phyloP scores from a whole-genome alignment of 1,284 basidiomycete genomes.

The Porodaedalea pini region DNA sequence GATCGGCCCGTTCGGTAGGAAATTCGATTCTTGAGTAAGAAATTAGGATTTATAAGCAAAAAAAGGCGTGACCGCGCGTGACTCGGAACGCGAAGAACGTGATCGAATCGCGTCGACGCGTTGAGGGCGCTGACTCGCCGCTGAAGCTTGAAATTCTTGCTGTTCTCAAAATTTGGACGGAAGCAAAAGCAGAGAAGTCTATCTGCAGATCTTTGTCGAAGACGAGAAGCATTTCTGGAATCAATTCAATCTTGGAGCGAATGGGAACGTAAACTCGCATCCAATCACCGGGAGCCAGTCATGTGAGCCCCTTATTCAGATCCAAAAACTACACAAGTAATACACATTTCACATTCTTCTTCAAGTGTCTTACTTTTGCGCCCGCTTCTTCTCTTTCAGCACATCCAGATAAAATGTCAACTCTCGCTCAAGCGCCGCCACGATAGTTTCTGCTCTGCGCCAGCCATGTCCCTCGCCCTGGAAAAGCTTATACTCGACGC shows the following conservation, averaged over 20 bases:
- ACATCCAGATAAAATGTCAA: constrained; percentile 38
- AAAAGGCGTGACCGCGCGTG: too few species aligned
- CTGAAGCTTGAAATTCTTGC: too few species aligned
- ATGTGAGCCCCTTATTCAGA: neutral
- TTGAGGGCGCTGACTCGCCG: too few species aligned
- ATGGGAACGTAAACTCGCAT: neutral
- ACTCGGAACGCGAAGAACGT: too few species aligned
- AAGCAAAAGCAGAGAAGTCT: neutral
- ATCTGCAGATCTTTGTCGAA: neutral
- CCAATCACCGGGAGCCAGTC: neutral
- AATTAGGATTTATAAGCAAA: too few species aligned
- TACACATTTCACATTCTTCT: neutral
- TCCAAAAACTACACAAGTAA: neutral
- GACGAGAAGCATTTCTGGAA: neutral
- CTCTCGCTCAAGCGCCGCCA: constrained; percentile 43
- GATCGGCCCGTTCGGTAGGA: too few species aligned
- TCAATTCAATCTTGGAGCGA: neutral
- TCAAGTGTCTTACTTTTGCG: neutral
- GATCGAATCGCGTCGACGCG: too few species aligned
- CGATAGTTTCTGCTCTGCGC: constrained; percentile 41
- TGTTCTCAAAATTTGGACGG: neutral
- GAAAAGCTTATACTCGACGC: constrained; percentile 48
- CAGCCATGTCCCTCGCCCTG: constrained; percentile 57
- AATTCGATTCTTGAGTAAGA: too few species aligned
- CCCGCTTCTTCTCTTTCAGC: neutral